Conservation (phyloP, 2,329 filamentous ascomycete genomes). For the Ophioceras dolichostomum region DNA sequence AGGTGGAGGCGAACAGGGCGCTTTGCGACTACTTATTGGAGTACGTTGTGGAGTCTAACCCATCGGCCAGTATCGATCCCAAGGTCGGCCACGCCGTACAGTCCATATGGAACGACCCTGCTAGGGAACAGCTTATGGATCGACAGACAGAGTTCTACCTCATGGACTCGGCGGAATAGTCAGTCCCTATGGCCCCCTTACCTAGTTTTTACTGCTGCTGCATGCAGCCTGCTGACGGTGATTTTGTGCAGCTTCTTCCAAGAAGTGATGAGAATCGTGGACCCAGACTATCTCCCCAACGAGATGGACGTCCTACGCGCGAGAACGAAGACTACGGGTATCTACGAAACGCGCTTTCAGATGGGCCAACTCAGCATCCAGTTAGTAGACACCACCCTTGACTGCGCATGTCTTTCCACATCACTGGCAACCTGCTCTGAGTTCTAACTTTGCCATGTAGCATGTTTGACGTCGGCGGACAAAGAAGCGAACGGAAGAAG, state of each 20-base stretch:
- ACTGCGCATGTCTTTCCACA: background rate
- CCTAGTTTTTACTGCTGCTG: too few relatives aligned
- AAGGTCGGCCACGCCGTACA: conserved; percentile 74
- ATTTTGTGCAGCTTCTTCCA: conserved; percentile 73
- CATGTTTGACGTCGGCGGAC: conserved; percentile 98
- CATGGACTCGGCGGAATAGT: conserved; percentile 99
- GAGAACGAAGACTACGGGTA: conserved; percentile 95
- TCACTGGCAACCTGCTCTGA: background rate
- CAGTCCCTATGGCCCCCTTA: too few relatives aligned
- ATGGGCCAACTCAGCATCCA: conserved; percentile 99
- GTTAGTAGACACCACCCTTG: conserved; percentile 45
- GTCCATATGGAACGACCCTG: conserved; percentile 82
- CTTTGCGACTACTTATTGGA: conserved; percentile 71
- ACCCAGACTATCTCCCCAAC: conserved; percentile 75
- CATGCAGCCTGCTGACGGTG: too few relatives aligned
- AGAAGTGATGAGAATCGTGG: conserved; percentile 74
- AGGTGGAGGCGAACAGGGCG: conserved; percentile 57
- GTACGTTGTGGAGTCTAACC: conserved; percentile 83
- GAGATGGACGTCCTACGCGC: conserved; percentile 93
- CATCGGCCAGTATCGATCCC: conserved; percentile 70
- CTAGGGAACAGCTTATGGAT: conserved; percentile 72
- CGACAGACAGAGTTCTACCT: conserved; percentile 97
- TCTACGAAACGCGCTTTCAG: conserved; percentile 96
- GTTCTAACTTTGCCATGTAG: conserved; percentile 36
- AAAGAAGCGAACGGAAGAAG: conserved; percentile 96